Base-by-base conservation (phyloP, 176 grass and related monocot species). In the Cymbopogon citratus region DNA sequence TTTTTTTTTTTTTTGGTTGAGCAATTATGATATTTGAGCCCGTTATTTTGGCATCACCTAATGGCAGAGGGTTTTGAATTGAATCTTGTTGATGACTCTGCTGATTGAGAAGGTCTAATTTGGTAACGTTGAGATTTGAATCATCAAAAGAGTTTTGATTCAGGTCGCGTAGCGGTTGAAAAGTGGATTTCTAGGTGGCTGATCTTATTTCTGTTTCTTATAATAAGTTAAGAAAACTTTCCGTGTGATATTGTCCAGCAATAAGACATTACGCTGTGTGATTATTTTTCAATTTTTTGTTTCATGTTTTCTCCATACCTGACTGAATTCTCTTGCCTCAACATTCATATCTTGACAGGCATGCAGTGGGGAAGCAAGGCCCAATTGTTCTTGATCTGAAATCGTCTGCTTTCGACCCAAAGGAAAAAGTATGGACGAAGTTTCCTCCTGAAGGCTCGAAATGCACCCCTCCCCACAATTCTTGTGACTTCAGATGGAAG, bases 381-480 rank as follows among this genome's bases (percentile, higher is more conserved):
- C 83, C 82, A 8, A 64, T 82, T 80, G 85, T 78, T 45, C 56
- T 91, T 80, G 92, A 99, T 87, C 87, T 99, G 48, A 99, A 99
- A 89, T 80, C 92, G 5, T 95, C 92, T 2, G 96, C 96, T 77
- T 99, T 99, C 51, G 89, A 99, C 26, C 96, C 91, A 21, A 99
- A 87, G 80, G 91, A 95, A 86, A 99, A 99, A 60, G 84, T 93
- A 67, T 99, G 96, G 96, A 95, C 96, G 45, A 99, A 84, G 81
- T 99, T 99, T 78, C 91, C 96, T 29, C 89, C 93, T 44, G 90
- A 99, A 95, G 96, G 96, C 84, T 92, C 92, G 70, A 99, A 99
- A 88, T 76, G 83, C 39, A 99, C 96, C 43, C 89, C 96, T 86
- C 92, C 91, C 0, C 96, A 99, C 83, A 92, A 91, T 78, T 99